Evolutionary conservation across 2,329 filamentous ascomycete genomes (phyloP).

Genomic region (Pezicula carpinea): DNA sequence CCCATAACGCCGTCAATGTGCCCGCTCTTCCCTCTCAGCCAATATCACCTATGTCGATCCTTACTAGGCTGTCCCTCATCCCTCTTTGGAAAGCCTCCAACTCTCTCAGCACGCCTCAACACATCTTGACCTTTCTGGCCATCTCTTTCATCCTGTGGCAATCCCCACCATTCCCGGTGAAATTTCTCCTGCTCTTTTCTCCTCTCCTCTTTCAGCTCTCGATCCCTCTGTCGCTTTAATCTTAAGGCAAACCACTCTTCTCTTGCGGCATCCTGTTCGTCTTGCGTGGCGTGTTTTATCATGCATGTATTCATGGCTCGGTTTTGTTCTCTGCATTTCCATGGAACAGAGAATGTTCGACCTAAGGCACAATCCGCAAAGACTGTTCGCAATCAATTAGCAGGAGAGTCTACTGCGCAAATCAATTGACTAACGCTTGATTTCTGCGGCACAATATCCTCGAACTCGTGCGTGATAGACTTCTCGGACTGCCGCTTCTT

Average conservation of each 20-base stretch:
- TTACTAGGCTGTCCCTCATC: constrained; percentile 30
- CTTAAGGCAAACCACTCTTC: constrained; percentile 88
- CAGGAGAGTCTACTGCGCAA: background rate
- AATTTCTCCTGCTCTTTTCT: constrained; percentile 61
- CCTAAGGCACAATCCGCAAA: constrained; percentile 88
- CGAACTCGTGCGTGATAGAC: constrained; percentile 78
- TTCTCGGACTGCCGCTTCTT: constrained; percentile 78
- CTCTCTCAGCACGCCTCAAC: constrained; percentile 48
- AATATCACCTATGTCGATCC: constrained; percentile 28
- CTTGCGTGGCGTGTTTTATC: constrained; percentile 77
- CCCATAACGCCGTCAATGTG: constrained; percentile 5
- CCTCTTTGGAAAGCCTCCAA: constrained; percentile 48
- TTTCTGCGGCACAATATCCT: constrained; percentile 68
- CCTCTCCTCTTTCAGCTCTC: constrained; percentile 58
- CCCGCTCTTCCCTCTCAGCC: background rate
- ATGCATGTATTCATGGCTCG: constrained; percentile 93
- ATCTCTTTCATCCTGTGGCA: constrained; percentile 53
- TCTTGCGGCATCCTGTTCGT: constrained; percentile 80
- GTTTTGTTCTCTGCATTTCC: constrained; percentile 75
- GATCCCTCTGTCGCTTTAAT: constrained; percentile 63
- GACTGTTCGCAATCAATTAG: constrained; percentile 44
- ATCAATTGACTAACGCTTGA: constrained; percentile 54
- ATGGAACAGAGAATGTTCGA: constrained; percentile 83
- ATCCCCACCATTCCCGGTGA: constrained; percentile 62
- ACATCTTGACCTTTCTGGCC: constrained; percentile 50